Conservation (phyloP, 176 grass and related monocot species). For the Rhipidocladum racemiflorum region DNA sequence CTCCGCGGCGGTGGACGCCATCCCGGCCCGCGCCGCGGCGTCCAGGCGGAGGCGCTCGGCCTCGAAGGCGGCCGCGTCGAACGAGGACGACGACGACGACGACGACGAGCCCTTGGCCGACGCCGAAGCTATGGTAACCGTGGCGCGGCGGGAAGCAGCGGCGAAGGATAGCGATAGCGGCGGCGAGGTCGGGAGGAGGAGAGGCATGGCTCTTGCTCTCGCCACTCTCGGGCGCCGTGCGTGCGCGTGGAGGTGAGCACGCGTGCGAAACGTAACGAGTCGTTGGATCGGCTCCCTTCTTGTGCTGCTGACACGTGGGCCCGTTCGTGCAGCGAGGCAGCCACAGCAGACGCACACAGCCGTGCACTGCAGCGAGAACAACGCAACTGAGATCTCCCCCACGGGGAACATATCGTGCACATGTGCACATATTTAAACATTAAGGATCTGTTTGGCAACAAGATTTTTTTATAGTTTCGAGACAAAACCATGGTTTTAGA, state of each 20-base stretch:
- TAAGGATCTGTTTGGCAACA: too few species aligned
- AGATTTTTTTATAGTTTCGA: too few species aligned
- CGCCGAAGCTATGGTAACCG: neutral
- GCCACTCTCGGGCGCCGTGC: constrained; percentile 2
- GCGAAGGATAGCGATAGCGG: constrained; percentile 1
- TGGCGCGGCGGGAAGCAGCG: constrained; percentile 14
- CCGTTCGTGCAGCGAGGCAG: neutral
- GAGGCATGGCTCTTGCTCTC: constrained; percentile 15
- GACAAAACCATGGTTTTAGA: too few species aligned
- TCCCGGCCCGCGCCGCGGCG: constrained; percentile 60
- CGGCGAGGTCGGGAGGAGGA: constrained; percentile 20
- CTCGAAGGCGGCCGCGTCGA: constrained; percentile 71
- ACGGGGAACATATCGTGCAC: too few species aligned
- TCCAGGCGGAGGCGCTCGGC: constrained; percentile 72
- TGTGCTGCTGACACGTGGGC: neutral
- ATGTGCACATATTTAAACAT: too few species aligned
- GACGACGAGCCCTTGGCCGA: constrained; percentile 17
- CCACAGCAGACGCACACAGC: too few species aligned
- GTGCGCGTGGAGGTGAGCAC: neutral
- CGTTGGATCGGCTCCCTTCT: too few species aligned
- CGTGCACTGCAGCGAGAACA: too few species aligned
- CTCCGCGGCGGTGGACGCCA: constrained; percentile 44
- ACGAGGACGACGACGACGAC: constrained; percentile 31
- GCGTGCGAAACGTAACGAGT: neutral
- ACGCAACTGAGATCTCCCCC: too few species aligned